A percentile compares a stretch with the other conserved stretches of the same genome.
Conservation (phyloP, 352 stramenopile species). For the Pythium biforme region DNA sequence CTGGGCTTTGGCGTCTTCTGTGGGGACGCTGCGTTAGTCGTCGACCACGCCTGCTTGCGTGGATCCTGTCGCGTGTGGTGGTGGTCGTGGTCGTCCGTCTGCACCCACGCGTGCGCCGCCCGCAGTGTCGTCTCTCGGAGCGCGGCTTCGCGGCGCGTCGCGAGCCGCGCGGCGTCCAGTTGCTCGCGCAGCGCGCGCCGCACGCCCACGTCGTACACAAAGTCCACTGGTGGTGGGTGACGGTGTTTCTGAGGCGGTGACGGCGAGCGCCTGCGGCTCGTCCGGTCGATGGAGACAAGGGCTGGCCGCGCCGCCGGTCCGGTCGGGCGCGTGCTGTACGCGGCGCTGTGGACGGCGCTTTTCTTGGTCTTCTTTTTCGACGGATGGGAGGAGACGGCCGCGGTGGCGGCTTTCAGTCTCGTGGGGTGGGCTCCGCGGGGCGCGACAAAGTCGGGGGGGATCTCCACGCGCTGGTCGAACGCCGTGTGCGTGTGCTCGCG, state of each 20-base stretch:
- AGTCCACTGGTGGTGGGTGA: slow-evolving; percentile 58
- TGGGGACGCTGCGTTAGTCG: too few relatives aligned
- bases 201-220: slow-evolving; percentile 67
- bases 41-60: slow-evolving; percentile 30
- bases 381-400: too few relatives aligned
- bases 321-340: slow-evolving; percentile 37
- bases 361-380: slow-evolving; percentile 23
- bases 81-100: slow-evolving; percentile 1
- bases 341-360: slow-evolving; percentile 19
- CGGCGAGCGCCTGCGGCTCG: slow-evolving; percentile 10
- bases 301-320: background rate
- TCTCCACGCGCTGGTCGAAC: slow-evolving; percentile 33
- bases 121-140: slow-evolving; percentile 44
- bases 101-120: slow-evolving; percentile 48
- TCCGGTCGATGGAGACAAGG: background rate
- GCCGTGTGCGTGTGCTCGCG: slow-evolving; percentile 35
- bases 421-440: slow-evolving; percentile 17
- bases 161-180: slow-evolving; percentile 48
- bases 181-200: slow-evolving; percentile 53
- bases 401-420: too few relatives aligned
- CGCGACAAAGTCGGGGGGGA: slow-evolving; percentile 47
- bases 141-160: slow-evolving; percentile 29
- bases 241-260: slow-evolving; percentile 3
- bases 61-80: background rate
- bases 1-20: too few relatives aligned